Percentiles rank a stretch among this genome's conserved stretches.
Conservation (phyloP, 768 basidiomycete species). For the Lactarius quietus region DNA sequence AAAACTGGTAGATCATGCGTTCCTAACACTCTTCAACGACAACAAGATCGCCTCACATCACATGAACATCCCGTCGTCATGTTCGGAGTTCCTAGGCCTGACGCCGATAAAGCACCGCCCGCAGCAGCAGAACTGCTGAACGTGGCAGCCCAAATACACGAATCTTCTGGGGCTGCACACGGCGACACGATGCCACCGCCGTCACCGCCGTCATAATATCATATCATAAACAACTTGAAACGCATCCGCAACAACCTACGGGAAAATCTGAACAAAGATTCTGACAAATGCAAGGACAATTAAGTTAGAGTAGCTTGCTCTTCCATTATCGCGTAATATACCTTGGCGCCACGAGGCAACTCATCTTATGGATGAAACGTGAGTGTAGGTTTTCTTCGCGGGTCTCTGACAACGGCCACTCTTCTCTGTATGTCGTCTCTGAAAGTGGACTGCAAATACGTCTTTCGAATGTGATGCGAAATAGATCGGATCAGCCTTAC, state of each 20-base stretch:
- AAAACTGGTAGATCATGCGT: neutral
- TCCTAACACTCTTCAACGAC: neutral
- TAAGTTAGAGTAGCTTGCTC: neutral
- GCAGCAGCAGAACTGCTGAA: neutral
- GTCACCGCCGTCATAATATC: too few species aligned
- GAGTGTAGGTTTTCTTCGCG: conserved; percentile 21
- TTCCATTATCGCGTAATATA: neutral
- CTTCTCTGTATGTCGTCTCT: conserved; percentile 21
- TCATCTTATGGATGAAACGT: conserved; percentile 3
- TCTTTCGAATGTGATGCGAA: neutral
- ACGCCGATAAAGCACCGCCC: neutral
- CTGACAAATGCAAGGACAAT: neutral
- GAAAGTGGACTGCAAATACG: conserved; percentile 16
- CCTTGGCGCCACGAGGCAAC: neutral
- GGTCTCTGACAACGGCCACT: conserved; percentile 22
- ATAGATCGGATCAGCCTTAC: conserved; percentile 21
- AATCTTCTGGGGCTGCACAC: neutral
- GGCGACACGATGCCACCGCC: neutral
- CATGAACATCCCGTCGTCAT: neutral
- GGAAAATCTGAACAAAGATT: neutral
- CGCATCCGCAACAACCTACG: neutral
- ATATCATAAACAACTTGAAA: conserved; percentile 9
- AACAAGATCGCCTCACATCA: neutral
- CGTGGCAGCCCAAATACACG: conserved; percentile 1
- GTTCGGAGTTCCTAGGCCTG: neutral